Conservation (phyloP, 2,329 filamentous ascomycete species). For the Verticillium klebahnii region DNA sequence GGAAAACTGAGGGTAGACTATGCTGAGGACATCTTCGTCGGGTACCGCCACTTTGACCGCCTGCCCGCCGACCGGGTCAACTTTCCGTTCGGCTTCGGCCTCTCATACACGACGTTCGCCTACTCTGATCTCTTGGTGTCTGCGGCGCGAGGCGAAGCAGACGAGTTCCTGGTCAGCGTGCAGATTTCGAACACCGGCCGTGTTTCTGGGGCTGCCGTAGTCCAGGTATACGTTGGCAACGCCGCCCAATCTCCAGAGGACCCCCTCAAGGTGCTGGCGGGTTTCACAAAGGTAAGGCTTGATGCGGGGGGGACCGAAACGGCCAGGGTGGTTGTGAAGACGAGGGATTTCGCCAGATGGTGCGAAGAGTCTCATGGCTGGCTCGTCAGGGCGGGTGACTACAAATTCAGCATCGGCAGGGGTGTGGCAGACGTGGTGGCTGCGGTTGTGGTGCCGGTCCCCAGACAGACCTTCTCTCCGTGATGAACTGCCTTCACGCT, state of each 20-base stretch:
- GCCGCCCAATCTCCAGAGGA: conserved; percentile 15
- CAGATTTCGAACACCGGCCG: conserved; percentile 27
- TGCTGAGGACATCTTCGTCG: conserved; percentile 70
- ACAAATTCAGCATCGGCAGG: conserved; percentile 19
- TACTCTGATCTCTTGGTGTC: conserved; percentile 45
- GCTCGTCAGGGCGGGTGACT: conserved; percentile 21
- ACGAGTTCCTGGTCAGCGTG: conserved; percentile 36
- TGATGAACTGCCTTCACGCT: no score
- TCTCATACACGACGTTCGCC: conserved; percentile 48
- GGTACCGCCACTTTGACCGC: conserved; percentile 65
- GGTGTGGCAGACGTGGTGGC: conserved; percentile 15
- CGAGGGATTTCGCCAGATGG: conserved; percentile 33
- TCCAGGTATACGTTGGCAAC: conserved; percentile 24
- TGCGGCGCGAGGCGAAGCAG: conserved; percentile 29
- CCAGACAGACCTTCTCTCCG: no score
- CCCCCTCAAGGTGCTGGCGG: conserved; percentile 36
- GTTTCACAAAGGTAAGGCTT: conserved; percentile 35
- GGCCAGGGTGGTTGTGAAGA: conserved; percentile 16
- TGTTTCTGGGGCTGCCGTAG: conserved; percentile 18
- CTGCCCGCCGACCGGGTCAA: conserved; percentile 40
- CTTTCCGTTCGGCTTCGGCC: conserved; percentile 65
- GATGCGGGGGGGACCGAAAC: conserved; percentile 21
- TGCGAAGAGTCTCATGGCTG: conserved; percentile 31
- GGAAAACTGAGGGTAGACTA: conserved; percentile 46
- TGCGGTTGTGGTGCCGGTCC: background rate